Evolutionary conservation across 192 early-diverging fungal genomes (phyloP).

Genomic region (Endogone sp.): DNA sequence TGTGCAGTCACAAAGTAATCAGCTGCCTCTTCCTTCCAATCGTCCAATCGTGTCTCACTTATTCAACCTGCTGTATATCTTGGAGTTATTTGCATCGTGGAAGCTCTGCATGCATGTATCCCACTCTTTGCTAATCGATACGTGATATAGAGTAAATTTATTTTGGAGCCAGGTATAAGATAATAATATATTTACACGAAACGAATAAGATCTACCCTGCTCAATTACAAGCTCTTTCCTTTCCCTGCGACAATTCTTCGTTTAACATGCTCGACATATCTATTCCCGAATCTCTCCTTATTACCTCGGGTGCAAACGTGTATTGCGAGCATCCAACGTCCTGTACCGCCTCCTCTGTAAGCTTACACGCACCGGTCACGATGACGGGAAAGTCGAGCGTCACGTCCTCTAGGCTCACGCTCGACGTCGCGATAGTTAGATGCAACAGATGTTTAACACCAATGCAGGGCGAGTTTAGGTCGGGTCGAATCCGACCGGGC

Average conservation of each 20-base stretch:
- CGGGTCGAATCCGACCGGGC: background rate
- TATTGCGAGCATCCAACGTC: background rate
- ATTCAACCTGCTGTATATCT: too few relatives aligned
- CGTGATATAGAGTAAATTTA: too few relatives aligned
- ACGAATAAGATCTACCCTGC: too few relatives aligned
- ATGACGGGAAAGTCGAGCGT: constrained; percentile 10
- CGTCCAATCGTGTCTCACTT: too few relatives aligned
- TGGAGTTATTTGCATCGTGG: too few relatives aligned
- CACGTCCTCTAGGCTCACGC: background rate
- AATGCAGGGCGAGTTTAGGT: constrained; percentile 1
- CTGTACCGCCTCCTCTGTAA: background rate
- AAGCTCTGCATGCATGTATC: too few relatives aligned
- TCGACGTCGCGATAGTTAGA: constrained; percentile 7
- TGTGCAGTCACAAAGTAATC: background rate
- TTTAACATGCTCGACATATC: background rate
- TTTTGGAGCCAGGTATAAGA: too few relatives aligned
- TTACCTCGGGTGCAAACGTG: background rate
- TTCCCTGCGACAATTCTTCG: background rate
- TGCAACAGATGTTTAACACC: constrained; percentile 11
- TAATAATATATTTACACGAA: too few relatives aligned
- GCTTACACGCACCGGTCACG: background rate
- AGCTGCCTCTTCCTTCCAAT: too few relatives aligned
- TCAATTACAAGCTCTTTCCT: background rate
- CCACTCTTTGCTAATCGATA: too few relatives aligned
- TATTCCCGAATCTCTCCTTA: background rate